Conservation (phyloP, 345 rosid species). For the Hibiscus tridactylites region DNA sequence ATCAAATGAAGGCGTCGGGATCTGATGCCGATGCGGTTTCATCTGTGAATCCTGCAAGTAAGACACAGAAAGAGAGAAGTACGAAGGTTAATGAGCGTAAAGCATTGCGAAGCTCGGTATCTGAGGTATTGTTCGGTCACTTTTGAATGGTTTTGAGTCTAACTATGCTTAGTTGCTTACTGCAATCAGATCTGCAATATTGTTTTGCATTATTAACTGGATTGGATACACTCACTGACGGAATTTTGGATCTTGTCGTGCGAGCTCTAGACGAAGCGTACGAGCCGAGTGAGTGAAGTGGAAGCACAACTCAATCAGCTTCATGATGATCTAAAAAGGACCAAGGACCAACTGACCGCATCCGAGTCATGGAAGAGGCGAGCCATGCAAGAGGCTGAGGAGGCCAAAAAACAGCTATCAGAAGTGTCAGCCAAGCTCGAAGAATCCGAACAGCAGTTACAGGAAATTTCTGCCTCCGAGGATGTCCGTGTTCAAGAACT, state of each 20-base stretch:
- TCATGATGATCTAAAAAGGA: slow-evolving; percentile 74
- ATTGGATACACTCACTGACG: background rate
- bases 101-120: slow-evolving; percentile 53
- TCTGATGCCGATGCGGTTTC: slow-evolving; percentile 37
- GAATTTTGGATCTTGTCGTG: slow-evolving; percentile 7
- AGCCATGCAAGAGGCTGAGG: slow-evolving; percentile 74
- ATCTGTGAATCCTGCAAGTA: slow-evolving; percentile 41
- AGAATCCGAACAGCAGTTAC: slow-evolving; percentile 58
- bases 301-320: slow-evolving; percentile 66
- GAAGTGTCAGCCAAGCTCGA: slow-evolving; percentile 46
- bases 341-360: slow-evolving; percentile 58
- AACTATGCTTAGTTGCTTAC: background rate
- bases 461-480: slow-evolving; percentile 72
- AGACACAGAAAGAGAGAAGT: slow-evolving; percentile 61
- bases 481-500: slow-evolving; percentile 76
- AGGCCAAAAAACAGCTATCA: slow-evolving; percentile 47
- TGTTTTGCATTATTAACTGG: background rate
- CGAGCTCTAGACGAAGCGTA: slow-evolving; percentile 52
- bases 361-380: slow-evolving; percentile 65
- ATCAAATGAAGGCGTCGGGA: slow-evolving; percentile 49
- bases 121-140: slow-evolving; percentile 48
- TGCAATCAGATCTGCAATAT: background rate
- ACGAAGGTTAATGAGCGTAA: slow-evolving; percentile 69
- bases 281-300: slow-evolving; percentile 43
- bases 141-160: background rate